Evolutionary conservation across 2,329 filamentous ascomycete species (phyloP), one percentile per base, ranked within the genome.

Genomic region (Chrysosporium queenslandicum): DNA sequence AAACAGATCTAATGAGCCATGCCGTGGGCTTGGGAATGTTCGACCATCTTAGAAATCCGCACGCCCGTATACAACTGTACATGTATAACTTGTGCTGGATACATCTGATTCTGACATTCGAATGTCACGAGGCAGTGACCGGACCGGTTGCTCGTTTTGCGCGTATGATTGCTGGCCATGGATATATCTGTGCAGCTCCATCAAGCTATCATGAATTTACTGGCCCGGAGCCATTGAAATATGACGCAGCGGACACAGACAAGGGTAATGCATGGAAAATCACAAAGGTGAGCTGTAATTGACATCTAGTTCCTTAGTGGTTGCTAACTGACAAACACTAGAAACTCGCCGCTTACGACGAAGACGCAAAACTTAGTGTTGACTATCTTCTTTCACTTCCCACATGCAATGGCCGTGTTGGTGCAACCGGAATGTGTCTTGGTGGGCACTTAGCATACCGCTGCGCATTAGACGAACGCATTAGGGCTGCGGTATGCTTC

Each of bases 121-220:
- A 32, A 47, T 4, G 48, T 16, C 27, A 20, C 30, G 34, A 21
- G 23, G 21, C 30, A 90, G 90, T 96, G 16, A 94, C 90, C 54
- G 90, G 90, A 1, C 90, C 90, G 1, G 90, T 96, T 23, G 79
- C 85, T 55, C 83, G 91, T 50, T 95, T 96, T 63, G 88, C 87
- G 48, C 82, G 90, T 55, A 89, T 95, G 67, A 95, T 96, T 61
- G 87, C 88, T 36, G 86, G 87, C 2, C 87, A 94, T 59, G 91
- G 90, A 63, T 96, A 94, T 74, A 94, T 96, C 60, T 89, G 91
- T 59, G 90, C 86, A 8, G 89, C 89, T 0, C 88, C 89, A 0
- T 92, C 86, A 32, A 90, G 84, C 29, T 96, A 95, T 70, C 90
- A 96, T 66, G 90, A 96, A 69, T 96, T 96, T 71, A 87, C 83